A percentile compares a stretch with the other conserved stretches of the same genome.
Conservation (phyloP, 805 yeast genomes). For the Metschnikowia gruessii region DNA sequence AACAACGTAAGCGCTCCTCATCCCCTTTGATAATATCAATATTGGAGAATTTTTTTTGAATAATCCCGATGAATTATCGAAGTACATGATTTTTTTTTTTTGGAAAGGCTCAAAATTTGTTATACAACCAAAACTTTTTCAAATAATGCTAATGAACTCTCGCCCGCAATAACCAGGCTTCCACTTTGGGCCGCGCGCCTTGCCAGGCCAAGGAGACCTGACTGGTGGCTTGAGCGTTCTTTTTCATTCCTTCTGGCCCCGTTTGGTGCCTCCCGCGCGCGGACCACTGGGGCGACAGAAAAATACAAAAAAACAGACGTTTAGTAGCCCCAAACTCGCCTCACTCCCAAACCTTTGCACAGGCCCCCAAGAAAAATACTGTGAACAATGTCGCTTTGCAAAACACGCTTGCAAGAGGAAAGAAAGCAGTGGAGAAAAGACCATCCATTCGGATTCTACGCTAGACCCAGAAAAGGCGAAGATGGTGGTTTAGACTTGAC, state of each 20-base stretch:
- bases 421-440: conserved; percentile 98
- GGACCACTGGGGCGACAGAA: conserved; percentile 2
- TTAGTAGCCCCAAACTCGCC: conserved; percentile 1
- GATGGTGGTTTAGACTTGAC: conserved; percentile 86
- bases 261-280: conserved; percentile 1
- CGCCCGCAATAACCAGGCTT: no score
- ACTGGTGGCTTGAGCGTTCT: no score
- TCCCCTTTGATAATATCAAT: no score
- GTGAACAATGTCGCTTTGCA: conserved; percentile 51
- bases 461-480: conserved; percentile 75
- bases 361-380: background rate
- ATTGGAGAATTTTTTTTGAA: no score
- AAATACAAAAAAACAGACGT: conserved; percentile 1
- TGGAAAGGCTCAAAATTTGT: no score
- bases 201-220: no score
- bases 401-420: conserved; percentile 87
- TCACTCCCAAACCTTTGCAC: conserved; percentile 3
- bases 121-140: no score
- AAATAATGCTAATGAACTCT: no score
- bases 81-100: no score
- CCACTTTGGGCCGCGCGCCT: no score
- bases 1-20: no score
- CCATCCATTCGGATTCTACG: conserved; percentile 96
- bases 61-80: no score
- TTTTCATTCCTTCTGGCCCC: conserved; percentile 2